Evolutionary conservation across 495 filamentous ascomycete species (phyloP), one percentile per base, ranked within the genome.

Genomic region (Penicillium lagena): DNA sequence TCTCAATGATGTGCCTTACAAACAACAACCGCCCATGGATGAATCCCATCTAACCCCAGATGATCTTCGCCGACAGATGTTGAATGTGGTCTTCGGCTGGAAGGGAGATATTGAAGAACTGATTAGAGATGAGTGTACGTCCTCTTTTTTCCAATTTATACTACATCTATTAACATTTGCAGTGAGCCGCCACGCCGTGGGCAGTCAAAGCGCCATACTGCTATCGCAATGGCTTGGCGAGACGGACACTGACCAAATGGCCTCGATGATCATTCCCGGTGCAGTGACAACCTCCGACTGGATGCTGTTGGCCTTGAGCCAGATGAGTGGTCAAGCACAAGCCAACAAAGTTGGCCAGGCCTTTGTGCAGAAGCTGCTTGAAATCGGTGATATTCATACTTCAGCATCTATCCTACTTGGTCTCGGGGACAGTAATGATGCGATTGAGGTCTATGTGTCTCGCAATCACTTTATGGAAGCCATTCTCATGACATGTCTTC

Each of bases 1-100:
- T 17, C 70, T 96, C 4, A 85, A 78, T 41, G 89, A 93, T 42
- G 81, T 95, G 31, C 81, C 85, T 1, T 94, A 88, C 60, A 81
- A 82, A 55, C 73, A 81, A 35, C 76, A 83, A 2, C 71, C 77
- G 13, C 72, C 75, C 12, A 55, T 79, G 28, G 83, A 87, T 46
- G 76, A 85, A 46, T 56, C 68, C 6, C 73, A 77, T 34, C 60
- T 93, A 27, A 91, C 85, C 2, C 82, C 90, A 22, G 86, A 96
- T 59, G 85, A 93, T 52, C 77, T 96, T 33, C 83, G 91, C 39
- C 80, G 77, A 32, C 87, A 95, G 66, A 97, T 97, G 94, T 71
- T 98, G 13, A 88, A 79, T 58, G 84, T 88, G 28, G 89, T 98
- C 1, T 98, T 98, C 69, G 94, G 93, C 9, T 97, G 91, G 89